A percentile compares a stretch with the other conserved stretches of the same genome.
phyloP scores from a whole-genome alignment of 306 rosid species.

The Ochetophila trinervis region DNA sequence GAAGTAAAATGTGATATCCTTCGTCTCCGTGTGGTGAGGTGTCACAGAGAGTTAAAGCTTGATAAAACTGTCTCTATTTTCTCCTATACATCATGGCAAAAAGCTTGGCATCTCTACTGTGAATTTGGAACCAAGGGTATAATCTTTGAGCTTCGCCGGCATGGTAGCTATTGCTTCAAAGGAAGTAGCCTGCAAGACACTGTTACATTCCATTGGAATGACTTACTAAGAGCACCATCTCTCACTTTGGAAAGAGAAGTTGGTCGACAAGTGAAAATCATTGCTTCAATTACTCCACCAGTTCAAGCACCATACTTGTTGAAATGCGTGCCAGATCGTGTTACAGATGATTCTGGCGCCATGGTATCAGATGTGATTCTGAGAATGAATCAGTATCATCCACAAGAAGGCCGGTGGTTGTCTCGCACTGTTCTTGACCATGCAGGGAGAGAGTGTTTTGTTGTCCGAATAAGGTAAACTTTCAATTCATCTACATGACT shows the following conservation, averaged over 20 bases:
- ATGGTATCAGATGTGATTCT: constrained; percentile 87
- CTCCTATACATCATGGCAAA: constrained; percentile 52
- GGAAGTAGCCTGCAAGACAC: constrained; percentile 45
- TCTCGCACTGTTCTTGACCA: constrained; percentile 94
- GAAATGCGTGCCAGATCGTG: constrained; percentile 87
- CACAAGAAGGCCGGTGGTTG: constrained; percentile 99
- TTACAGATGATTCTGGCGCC: constrained; percentile 85
- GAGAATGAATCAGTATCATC: constrained; percentile 69
- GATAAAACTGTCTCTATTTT: constrained; percentile 50
- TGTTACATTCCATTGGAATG: constrained; percentile 64
- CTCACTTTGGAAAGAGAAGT: constrained; percentile 57
- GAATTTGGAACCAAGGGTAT: constrained; percentile 93
- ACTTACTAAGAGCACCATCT: constrained; percentile 70
- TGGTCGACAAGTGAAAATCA: constrained; percentile 44
- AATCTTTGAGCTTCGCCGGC: constrained; percentile 42
- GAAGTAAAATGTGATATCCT: constrained; percentile 39
- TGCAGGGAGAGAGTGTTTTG: constrained; percentile 92
- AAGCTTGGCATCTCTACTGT: constrained; percentile 86
- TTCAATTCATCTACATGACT: neutral
- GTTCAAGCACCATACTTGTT: constrained; percentile 85
- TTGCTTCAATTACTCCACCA: constrained; percentile 78
- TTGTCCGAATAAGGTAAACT: constrained; percentile 67
- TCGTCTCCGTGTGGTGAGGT: constrained; percentile 58
- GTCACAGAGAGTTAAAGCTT: constrained; percentile 76
- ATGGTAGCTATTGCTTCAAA: constrained; percentile 57